Evolutionary conservation across 176 grass and related monocot genomes (phyloP).

Genomic region (Sorghum bicolor): DNA sequence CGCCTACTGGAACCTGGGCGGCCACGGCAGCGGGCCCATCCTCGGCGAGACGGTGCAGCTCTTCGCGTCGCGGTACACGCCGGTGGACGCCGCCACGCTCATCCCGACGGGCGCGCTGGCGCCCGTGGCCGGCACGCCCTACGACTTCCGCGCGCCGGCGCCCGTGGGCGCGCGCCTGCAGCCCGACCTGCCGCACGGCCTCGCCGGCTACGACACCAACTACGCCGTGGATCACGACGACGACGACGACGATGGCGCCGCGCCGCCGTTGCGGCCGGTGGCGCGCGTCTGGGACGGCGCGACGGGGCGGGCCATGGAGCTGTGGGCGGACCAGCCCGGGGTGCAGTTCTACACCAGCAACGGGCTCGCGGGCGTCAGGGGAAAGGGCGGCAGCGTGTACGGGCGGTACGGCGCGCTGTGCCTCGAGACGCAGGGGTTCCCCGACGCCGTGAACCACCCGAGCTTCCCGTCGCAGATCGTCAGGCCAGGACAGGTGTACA

Average conservation of each 20-base stretch:
- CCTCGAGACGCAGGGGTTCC: constrained; percentile 85
- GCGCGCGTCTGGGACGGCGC: constrained; percentile 45
- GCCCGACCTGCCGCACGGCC: constrained; percentile 12
- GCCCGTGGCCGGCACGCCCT: constrained; percentile 62
- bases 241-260: not conserved
- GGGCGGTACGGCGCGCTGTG: constrained; percentile 49
- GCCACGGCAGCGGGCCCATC: constrained; percentile 57
- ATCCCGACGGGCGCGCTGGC: constrained; percentile 64
- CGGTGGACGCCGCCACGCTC: constrained; percentile 39
- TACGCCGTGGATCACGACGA: constrained; percentile 45
- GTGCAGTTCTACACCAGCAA: constrained; percentile 80
- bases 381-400: constrained; percentile 62
- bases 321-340: constrained; percentile 75
- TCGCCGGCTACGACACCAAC: constrained; percentile 60
- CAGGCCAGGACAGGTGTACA: constrained; percentile 51
- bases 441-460: constrained; percentile 72
- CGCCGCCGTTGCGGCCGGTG: constrained; percentile 28
- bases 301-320: constrained; percentile 52
- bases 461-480: constrained; percentile 76
- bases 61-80: constrained; percentile 62
- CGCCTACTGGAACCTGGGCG: constrained; percentile 81
- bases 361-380: constrained; percentile 39
- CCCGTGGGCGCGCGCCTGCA: constrained; percentile 50
- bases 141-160: constrained; percentile 54
- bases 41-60: constrained; percentile 68